Evolutionary conservation across 192 early-diverging fungal genomes (phyloP), one percentile per base, ranked within the genome.

Genomic region (Gaertneriomyces sp.): DNA sequence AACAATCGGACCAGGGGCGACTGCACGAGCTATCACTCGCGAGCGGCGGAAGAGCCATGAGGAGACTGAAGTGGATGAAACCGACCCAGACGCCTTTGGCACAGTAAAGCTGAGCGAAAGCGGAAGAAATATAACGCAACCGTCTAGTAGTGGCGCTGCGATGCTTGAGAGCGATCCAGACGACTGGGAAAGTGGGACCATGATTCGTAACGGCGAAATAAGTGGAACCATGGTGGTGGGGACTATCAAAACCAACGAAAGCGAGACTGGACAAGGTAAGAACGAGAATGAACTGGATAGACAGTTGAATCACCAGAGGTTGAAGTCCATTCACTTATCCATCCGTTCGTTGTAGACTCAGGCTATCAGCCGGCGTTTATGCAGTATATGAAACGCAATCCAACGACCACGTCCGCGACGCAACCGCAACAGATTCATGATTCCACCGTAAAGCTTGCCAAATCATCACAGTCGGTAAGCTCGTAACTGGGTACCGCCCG

Each of bases 331-430:
- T 42, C 1, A 12, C 38, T 60, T 12, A 20, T 43, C 39, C 58
- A 44, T 33, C 11, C 43, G 20, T 44, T 8, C 2, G 25, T 42
- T 60, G 63, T 25, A 17, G 63, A 57, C 16, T n/a, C 11, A 49
- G 53, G 44, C 20, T 71, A 71, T 42, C 62, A 71, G 6, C 69
- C 69, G 6, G 69, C 69, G 8, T 71, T 64, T 45, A 71, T 71
- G 69, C 14, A 64, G 25, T 71, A 64, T 53, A 12, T 71, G n/a
- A 33, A 33, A 33, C 25, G 25, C 25, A 33, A 33, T 33, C 25
- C 25, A 33, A 33, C 25, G 25, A 33, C 25, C 25, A 33, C 25
- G 25, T 33, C 25, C 25, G 25, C 25, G 25, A 33, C 25, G 25
- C 25, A 33, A 33, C 25, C 25, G 25, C 0, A 33, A 33, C 25